A percentile compares a stretch with the other conserved stretches of the same genome.
Conservation (phyloP, 2,329 filamentous ascomycete species). For the Gnomoniopsis smithogilvyi region DNA sequence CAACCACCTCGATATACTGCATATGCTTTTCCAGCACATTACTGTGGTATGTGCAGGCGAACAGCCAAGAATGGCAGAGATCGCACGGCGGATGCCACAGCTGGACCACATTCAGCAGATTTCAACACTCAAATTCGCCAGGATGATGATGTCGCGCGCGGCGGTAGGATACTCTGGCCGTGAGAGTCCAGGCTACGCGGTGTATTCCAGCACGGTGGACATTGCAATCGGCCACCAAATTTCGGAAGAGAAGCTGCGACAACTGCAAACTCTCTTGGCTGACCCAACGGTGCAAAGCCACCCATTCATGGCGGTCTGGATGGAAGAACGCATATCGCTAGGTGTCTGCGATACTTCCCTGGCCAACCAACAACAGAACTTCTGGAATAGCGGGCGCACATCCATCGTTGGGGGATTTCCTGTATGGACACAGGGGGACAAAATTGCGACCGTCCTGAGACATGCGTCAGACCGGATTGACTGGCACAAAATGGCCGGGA, state of each 20-base stretch:
- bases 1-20: neutral
- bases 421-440: neutral
- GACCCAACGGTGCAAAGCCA: neutral
- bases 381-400: neutral
- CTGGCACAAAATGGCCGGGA: neutral
- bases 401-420: neutral
- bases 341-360: neutral
- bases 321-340: conserved; percentile 7
- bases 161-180: neutral
- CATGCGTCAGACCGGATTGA: neutral
- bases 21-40: conserved; percentile 1
- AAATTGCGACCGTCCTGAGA: neutral
- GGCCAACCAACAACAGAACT: neutral
- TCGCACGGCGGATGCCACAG: neutral
- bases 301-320: neutral
- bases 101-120: neutral
- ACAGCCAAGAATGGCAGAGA: conserved; percentile 7
- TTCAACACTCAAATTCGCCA: conserved; percentile 1
- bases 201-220: conserved; percentile 4
- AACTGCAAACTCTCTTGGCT: neutral
- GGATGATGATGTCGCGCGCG: conserved; percentile 1
- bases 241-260: neutral
- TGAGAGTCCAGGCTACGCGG: neutral
- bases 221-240: neutral
- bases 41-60: neutral